phyloP scores from a whole-genome alignment of 2,329 filamentous ascomycete genomes.

The Venturia oleaginea region DNA sequence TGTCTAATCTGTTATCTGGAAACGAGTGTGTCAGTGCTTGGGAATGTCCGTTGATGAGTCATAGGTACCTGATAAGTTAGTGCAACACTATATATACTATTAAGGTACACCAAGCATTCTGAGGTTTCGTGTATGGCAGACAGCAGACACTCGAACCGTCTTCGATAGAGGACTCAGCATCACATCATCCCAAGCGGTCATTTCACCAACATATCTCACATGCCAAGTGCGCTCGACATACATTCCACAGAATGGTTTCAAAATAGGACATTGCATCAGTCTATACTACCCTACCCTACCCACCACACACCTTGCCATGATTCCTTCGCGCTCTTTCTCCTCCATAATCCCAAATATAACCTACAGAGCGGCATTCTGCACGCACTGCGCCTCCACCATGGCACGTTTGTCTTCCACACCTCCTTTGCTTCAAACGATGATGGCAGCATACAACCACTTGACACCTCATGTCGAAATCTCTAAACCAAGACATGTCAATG shows the following conservation, averaged over 20 bases:
- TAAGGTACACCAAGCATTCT: not conserved
- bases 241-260: not conserved
- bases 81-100: not conserved
- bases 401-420: too few species aligned
- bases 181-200: too few species aligned
- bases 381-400: not conserved
- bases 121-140: not conserved
- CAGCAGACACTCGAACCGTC: too few species aligned
- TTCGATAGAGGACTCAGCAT: too few species aligned
- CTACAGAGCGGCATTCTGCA: not conserved
- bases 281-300: too few species aligned
- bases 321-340: too few species aligned
- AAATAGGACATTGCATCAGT: too few species aligned
- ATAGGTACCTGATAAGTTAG: not conserved
- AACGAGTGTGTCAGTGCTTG: not conserved
- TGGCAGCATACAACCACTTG: too few species aligned
- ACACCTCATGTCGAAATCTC: too few species aligned
- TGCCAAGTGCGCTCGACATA: not conserved
- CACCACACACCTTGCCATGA: too few species aligned
- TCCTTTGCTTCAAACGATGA: too few species aligned
- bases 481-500: too few species aligned
- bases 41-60: not conserved
- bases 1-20: not conserved
- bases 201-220: not conserved
- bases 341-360: not conserved